Evolutionary conservation across 2,329 filamentous ascomycete species (phyloP), one percentile per base, ranked within the genome.

Genomic region (Dactylellina leptospora): DNA sequence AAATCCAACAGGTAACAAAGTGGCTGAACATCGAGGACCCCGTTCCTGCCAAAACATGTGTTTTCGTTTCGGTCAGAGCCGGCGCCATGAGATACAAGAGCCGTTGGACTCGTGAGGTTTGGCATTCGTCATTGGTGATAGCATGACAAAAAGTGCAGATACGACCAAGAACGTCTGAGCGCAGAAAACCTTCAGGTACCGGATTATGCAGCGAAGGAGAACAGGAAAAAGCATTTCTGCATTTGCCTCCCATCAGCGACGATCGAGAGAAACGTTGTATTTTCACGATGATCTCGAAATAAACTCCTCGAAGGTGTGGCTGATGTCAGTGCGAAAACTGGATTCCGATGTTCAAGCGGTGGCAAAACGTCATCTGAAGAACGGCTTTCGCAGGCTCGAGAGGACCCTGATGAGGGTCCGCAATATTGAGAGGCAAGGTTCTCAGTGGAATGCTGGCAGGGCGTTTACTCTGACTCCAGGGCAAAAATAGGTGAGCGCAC

Each of bases 401-500:
- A 18, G 22, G 2, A 20, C 22, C 11, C 22, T n/a, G n/a, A 8
- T 56, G 51, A 58, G 58, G 58, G 56, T 40, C 58, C 25, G 38
- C 18, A 13, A 42, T 45, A n/a, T 27, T 44, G 16, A 18, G 22
- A 20, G 40, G 16, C 47, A 45, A 53, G 50, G 58, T 53, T 25
- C 58, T 42, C 23, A 40, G 50, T 50, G 60, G 50, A 59, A 40
- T 28, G 58, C 10, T 38, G 38, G 59, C 22, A 48, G n/a, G 66
- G 68, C 68, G 68, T 51, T 72, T 72, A 58, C 68, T 72, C 68
- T 45, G 53, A 72, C 68, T 64, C 23, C 59, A 63, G 33, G 47
- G 68, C 68, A 63, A 63, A 72, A 64, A 72, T 51, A 64, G 59
- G 53, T 72, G 58, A 63, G 51, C 50, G 44, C 48, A 56, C 51